These are phyloP conservation scores for Ciborinia camelliae DNA, from an alignment of 2,329 filamentous ascomycete species.

Conservation along the genomic window DNA sequence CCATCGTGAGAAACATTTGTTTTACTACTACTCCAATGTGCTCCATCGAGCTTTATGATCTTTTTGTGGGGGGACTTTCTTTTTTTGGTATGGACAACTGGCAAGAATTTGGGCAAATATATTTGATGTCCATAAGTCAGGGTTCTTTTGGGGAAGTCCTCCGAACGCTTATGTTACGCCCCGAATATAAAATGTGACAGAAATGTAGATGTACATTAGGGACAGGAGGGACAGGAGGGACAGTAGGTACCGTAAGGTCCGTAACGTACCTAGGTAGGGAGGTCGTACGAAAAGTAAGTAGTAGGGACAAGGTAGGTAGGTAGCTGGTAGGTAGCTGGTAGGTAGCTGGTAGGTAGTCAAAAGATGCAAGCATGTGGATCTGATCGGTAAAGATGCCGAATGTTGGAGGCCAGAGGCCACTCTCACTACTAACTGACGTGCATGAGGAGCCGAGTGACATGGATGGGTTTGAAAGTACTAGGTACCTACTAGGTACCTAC, in stretches of 20 bases:
- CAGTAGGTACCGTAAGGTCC: neutral
- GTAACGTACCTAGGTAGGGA: no score
- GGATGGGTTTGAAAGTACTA: neutral
- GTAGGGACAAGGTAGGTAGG: no score
- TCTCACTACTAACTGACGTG: conserved; percentile 2
- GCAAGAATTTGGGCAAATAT: conserved; percentile 2
- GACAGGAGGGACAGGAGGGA: no score
- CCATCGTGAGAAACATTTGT: neutral
- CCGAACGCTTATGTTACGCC: neutral
- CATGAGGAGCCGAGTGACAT: conserved; percentile 7
- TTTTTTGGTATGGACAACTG: conserved; percentile 3
- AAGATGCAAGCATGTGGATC: neutral
- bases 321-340: no score
- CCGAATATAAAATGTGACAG: neutral
- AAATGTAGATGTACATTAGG: neutral
- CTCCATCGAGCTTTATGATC: neutral
- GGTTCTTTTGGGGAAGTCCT: neutral
- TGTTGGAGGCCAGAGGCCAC: neutral
- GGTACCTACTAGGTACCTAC: no score
- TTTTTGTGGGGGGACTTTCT: conserved; percentile 9
- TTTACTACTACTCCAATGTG: no score
- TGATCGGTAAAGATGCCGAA: conserved; percentile 10
- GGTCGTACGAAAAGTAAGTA: neutral
- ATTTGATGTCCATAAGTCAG: neutral
- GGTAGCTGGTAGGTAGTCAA: neutral